Base-by-base conservation (phyloP, 176 grass and related monocot species). In the Rhipidocladum racemiflorum region DNA sequence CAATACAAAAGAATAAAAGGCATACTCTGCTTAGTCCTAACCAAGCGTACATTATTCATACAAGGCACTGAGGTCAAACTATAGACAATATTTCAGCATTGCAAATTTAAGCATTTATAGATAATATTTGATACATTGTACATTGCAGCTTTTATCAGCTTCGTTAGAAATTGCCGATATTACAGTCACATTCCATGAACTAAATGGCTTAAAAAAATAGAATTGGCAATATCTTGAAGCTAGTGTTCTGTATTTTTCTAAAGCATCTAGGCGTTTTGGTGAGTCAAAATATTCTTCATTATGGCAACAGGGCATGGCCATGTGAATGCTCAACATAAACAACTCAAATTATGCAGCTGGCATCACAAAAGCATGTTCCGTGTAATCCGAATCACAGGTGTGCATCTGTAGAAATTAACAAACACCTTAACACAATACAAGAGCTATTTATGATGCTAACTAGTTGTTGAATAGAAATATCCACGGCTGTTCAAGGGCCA, bases 281-380 rank as follows among this genome's bases (percentile, higher is more conserved):
- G 21, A 72, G 40, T 40, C 53, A 76, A 76, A 44, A 12, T 67
- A 80, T 45, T 80, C 15, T 88, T 72, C 36, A 14, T 45, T 42
- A 79, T n/a, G 81, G 67, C 29, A 73, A 32, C 43, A 78, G 1
- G 20, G 44, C 10, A 70, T n/a, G 14, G 54, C 16, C 42, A 69
- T 68, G 69, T 39, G 36, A 32, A 67, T 9, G 28, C 61, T 49
- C 66, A 56, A 9, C 24, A 79, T 29, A 25, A 69, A 49, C 25
- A 78, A 79, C 6, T 65, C 45, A 77, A 70, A 62, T 65, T 55
- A 77, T 24, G 49, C 29, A 60, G 54, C 50, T 68, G 9, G 44
- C 32, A 61, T 16, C 9, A 55, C 2, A 1, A 75, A 25, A 28
- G 32, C 62, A 81, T 61, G 64, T 53, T 42, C n/a, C 10, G 13